phyloP scores from a whole-genome alignment of 768 basidiomycete species.

The Agrocybe praecox region DNA sequence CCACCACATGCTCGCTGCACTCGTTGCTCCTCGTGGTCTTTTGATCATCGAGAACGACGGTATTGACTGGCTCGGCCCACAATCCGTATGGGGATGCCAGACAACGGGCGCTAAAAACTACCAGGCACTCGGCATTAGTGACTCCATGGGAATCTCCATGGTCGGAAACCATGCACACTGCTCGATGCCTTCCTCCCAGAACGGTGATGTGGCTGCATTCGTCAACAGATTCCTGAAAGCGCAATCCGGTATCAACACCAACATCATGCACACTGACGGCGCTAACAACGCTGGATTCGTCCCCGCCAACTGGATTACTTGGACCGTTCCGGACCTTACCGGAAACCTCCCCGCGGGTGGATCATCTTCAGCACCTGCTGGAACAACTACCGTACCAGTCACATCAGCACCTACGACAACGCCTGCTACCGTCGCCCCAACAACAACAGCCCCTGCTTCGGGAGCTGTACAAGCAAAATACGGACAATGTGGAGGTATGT shows the following conservation, averaged over 20 bases:
- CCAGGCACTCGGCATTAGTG: slow-evolving; percentile 48
- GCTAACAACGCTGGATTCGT: slow-evolving; percentile 40
- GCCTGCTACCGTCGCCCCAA: neutral
- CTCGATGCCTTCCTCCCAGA: slow-evolving; percentile 49
- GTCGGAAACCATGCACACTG: slow-evolving; percentile 59
- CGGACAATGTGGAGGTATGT: slow-evolving; percentile 1
- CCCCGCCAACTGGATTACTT: slow-evolving; percentile 47
- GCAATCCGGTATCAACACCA: slow-evolving; percentile 47
- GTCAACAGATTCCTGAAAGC: slow-evolving; percentile 57
- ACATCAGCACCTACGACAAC: neutral
- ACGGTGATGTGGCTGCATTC: slow-evolving; percentile 51
- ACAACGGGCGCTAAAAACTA: slow-evolving; percentile 51
- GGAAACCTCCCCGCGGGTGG: slow-evolving; percentile 10
- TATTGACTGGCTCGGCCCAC: slow-evolving; percentile 57
- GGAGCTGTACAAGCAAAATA: neutral
- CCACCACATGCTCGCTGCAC: slow-evolving; percentile 57
- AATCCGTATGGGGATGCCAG: slow-evolving; percentile 52
- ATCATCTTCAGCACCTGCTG: neutral
- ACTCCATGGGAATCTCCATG: slow-evolving; percentile 55
- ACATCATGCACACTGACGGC: slow-evolving; percentile 45
- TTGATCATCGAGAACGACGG: slow-evolving; percentile 58
- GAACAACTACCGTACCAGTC: neutral
- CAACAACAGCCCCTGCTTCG: neutral
- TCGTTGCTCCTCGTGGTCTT: slow-evolving; percentile 58
- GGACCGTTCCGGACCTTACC: slow-evolving; percentile 46